Evolutionary conservation across 352 stramenopile genomes (phyloP), one percentile per base, ranked within the genome.

Genomic region (Pythium folliculosum): DNA sequence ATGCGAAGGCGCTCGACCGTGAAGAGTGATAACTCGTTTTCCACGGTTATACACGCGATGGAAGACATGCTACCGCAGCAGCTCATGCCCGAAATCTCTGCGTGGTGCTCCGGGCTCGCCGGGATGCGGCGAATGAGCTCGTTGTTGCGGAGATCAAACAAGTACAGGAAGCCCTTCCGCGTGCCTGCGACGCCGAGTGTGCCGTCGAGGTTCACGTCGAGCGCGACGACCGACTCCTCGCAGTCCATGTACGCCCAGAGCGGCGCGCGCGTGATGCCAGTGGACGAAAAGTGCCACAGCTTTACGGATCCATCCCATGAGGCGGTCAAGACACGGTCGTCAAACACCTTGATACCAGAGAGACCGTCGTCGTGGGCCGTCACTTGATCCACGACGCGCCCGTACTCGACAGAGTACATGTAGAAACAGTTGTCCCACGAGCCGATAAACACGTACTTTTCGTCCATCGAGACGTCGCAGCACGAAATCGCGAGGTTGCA

Each of bases 371-470:
- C 85, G 53, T 96, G 88, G 9, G 86, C 88, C 10, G 79, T 89
- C 35, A 91, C 83, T 53, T 95, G 86, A 52, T 94, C 84, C 37
- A 94, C 78, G 0, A 96, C 80, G 14, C 85, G 86, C 0, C 88
- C 88, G 17, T 87, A 82, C 27, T 95, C 88, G 57, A 95, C 84
- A 16, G 85, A 92, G 52, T 93, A 94, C 87, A 96, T 95, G 75
- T 94, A 94, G 43, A 96, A 78, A 50, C 81, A 88, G 56, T 89
- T 89, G 68, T 96, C 88, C 81, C 75, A 89, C 19, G 85, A 93
- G 5, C 86, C 87, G 57, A 96, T 77, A 38, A 96, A 92, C 21
- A 93, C 82, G 51, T 84, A 88, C 61, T 93, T 94, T 69, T 96
- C 88, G 51, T 94, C 87, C 0, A 73, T 69, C 3, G 87, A 94